phyloP scores from a whole-genome alignment of 805 yeast species.

The Myxozyma mucilagina region DNA sequence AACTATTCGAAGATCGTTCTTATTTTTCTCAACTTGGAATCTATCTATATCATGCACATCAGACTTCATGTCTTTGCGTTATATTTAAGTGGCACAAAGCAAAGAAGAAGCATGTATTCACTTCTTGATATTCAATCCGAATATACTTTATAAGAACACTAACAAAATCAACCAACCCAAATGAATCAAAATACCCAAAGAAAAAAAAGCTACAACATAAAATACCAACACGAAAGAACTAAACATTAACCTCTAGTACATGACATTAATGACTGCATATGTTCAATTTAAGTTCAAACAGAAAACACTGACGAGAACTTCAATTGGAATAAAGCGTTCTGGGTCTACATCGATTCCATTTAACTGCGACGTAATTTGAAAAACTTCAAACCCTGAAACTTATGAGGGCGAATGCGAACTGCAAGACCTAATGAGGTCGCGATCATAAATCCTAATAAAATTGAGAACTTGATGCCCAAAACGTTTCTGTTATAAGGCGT shows the following conservation, averaged over 20 bases:
- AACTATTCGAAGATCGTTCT: no score
- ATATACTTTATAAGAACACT: background rate
- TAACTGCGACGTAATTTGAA: conserved; percentile 4
- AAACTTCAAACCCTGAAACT: conserved; percentile 21
- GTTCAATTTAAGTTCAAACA: no score
- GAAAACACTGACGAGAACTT: no score
- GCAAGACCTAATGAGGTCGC: conserved; percentile 20
- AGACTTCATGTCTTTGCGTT: no score
- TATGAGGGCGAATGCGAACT: conserved; percentile 22
- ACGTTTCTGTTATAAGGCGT: conserved; percentile 21
- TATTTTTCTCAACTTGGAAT: no score
- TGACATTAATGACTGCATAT: background rate
- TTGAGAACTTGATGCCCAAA: conserved; percentile 9
- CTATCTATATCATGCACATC: no score
- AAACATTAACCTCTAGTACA: background rate
- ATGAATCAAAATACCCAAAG: background rate
- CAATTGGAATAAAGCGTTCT: background rate
- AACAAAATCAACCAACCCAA: background rate
- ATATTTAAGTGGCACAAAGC: background rate
- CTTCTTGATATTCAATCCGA: background rate
- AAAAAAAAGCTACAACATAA: background rate
- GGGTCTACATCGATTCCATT: background rate
- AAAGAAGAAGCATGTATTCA: background rate
- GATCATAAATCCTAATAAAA: conserved; percentile 14
- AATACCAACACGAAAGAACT: background rate